These are phyloP conservation scores for Cucurbita argyrosperma DNA, from an alignment of 306 rosid species.

Conservation along the genomic window DNA sequence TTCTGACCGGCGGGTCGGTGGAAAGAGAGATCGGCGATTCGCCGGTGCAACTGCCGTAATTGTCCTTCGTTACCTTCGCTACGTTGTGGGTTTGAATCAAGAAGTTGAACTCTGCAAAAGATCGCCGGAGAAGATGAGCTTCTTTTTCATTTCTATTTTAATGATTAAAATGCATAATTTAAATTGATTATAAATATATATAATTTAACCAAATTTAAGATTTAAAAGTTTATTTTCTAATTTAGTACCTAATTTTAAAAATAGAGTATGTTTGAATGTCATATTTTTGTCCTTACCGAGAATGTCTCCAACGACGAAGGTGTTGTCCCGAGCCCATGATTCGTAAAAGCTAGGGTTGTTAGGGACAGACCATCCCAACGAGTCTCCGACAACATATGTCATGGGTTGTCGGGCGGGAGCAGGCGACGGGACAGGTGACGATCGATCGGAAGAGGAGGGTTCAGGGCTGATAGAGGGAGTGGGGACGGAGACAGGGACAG, in stretches of 20 bases:
- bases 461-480: not conserved
- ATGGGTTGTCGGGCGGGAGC: not conserved
- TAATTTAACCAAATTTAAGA: too few relatives aligned
- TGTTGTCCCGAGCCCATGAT: not conserved
- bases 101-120: conserved; percentile 6
- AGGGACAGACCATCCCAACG: not conserved
- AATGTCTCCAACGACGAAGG: not conserved
- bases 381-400: not conserved
- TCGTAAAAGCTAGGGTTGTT: not conserved
- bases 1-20: not conserved
- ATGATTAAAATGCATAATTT: too few relatives aligned
- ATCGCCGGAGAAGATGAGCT: not conserved
- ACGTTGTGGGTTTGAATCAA: not conserved
- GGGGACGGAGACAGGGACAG: not conserved
- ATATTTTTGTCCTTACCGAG: not conserved
- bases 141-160: not conserved
- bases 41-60: not conserved
- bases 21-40: not conserved
- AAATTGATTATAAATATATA: too few relatives aligned
- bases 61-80: not conserved
- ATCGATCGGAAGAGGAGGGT: not conserved
- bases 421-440: not conserved
- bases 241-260: not conserved
- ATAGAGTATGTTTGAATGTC: not conserved
- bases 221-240: not conserved